A percentile compares a stretch with the other conserved stretches of the same genome.
Evolutionary conservation across 805 yeast species (phyloP).

Genomic region (Torulaspora microellipsoides): DNA sequence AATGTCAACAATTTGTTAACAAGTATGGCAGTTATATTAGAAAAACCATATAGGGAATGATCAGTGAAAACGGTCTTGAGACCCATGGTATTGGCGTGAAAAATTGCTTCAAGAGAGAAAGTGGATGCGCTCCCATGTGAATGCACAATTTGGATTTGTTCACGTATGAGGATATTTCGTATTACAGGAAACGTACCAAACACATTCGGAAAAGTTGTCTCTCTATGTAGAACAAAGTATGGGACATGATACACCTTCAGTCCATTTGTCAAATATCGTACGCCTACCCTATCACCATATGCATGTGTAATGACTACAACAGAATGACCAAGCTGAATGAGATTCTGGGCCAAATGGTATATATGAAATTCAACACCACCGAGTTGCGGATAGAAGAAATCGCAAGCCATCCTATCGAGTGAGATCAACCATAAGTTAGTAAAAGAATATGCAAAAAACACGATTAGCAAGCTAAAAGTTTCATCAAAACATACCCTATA

Average conservation of each 20-base stretch:
- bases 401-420: slow-evolving; percentile 73
- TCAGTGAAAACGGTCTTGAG: slow-evolving; percentile 89
- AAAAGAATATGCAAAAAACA: neutral
- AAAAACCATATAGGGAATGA: slow-evolving; percentile 92
- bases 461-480: too few relatives aligned
- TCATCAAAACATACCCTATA: slow-evolving; percentile 24
- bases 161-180: slow-evolving; percentile 81
- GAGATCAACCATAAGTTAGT: slow-evolving; percentile 6
- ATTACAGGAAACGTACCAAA: slow-evolving; percentile 83
- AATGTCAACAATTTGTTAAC: slow-evolving; percentile 85
- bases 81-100: slow-evolving; percentile 94
- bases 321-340: slow-evolving; percentile 75
- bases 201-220: slow-evolving; percentile 83
- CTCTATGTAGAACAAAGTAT: slow-evolving; percentile 70
- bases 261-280: slow-evolving; percentile 82
- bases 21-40: slow-evolving; percentile 73
- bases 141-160: slow-evolving; percentile 82
- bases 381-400: slow-evolving; percentile 96
- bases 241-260: slow-evolving; percentile 91
- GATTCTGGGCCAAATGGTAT: slow-evolving; percentile 80
- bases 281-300: slow-evolving; percentile 76
- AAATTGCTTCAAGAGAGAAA: slow-evolving; percentile 81
- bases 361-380: slow-evolving; percentile 98
- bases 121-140: slow-evolving; percentile 91
- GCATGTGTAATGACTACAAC: slow-evolving; percentile 87